Percentiles rank a stretch among this genome's conserved stretches.
Conservation (phyloP, 257 asterid genomes). For the Solanum medicagineum region DNA sequence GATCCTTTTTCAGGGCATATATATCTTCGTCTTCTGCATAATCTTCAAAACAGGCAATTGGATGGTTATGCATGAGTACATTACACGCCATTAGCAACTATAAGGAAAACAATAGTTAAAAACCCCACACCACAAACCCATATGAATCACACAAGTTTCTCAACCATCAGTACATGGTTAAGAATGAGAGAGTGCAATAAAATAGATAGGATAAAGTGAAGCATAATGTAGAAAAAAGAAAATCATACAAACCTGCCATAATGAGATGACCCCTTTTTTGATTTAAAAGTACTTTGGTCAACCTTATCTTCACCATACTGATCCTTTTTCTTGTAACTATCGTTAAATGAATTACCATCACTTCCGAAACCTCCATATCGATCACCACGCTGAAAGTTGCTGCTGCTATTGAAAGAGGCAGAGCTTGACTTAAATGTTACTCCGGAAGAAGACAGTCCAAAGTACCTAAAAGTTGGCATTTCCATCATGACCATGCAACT, state of each 20-base stretch:
- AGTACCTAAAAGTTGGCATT: slow-evolving; percentile 35
- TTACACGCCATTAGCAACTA: not conserved
- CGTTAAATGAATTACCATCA: slow-evolving; percentile 32
- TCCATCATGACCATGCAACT: not conserved
- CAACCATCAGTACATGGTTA: not conserved
- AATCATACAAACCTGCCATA: slow-evolving; percentile 40
- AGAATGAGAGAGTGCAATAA: not conserved
- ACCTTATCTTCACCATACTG: slow-evolving; percentile 51
- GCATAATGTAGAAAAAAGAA: not conserved
- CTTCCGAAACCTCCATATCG: slow-evolving; percentile 72
- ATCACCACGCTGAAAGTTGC: not conserved
- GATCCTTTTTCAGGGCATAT: not conserved
- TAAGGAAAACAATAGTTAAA: not conserved
- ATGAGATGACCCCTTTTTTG: slow-evolving; percentile 49
- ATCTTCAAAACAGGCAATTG: not conserved
- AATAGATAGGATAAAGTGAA: not conserved
- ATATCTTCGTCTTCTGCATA: not conserved
- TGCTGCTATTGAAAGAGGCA: slow-evolving; percentile 53
- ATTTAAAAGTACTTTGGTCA: slow-evolving; percentile 15
- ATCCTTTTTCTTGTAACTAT: slow-evolving; percentile 34
- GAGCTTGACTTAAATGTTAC: slow-evolving; percentile 61
- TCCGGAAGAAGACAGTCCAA: slow-evolving; percentile 94
- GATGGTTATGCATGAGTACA: not conserved
- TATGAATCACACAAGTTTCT: not conserved
- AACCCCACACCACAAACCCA: not conserved